Percentiles rank a stretch among this genome's conserved stretches.
Evolutionary conservation across 305 asterid genomes (phyloP).

Genomic region (Nicotiana rustica): DNA sequence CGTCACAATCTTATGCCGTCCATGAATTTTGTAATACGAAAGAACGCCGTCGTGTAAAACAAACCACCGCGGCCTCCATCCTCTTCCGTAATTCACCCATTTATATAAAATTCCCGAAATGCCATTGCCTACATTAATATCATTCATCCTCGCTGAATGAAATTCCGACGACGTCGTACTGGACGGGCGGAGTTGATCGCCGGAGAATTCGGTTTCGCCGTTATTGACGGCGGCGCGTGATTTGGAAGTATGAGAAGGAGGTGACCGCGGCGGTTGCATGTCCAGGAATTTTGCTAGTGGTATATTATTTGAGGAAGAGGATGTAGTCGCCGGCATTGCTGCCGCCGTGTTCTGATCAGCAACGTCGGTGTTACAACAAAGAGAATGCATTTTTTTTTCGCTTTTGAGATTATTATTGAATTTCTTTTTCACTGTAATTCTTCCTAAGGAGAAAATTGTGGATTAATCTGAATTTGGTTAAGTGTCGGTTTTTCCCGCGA

Average conservation of each 20-base stretch:
- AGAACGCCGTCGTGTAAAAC: slow-evolving; percentile 38
- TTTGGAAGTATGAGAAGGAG: background rate
- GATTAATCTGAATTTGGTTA: background rate
- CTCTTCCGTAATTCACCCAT: slow-evolving; percentile 45
- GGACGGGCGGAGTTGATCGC: background rate
- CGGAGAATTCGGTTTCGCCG: background rate
- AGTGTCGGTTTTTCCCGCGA: slow-evolving; percentile 12
- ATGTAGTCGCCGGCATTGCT: slow-evolving; percentile 4
- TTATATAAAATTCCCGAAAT: slow-evolving; percentile 43
- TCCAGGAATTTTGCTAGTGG: slow-evolving; percentile 18
- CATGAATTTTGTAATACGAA: slow-evolving; percentile 46
- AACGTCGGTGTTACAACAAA: slow-evolving; percentile 30
- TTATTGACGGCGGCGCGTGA: background rate
- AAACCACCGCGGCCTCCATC: slow-evolving; percentile 45
- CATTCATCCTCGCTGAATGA: slow-evolving; percentile 35
- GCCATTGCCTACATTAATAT: slow-evolving; percentile 35
- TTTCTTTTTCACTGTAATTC: background rate
- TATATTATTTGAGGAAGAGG: background rate
- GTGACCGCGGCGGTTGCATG: slow-evolving; percentile 19
- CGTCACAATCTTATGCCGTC: slow-evolving; percentile 41
- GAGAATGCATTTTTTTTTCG: slow-evolving; percentile 6
- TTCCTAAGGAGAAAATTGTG: background rate
- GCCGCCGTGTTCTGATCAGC: slow-evolving; percentile 15
- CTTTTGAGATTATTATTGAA: background rate
- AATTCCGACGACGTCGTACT: slow-evolving; percentile 4